These are phyloP conservation scores for Ampelocalamus luodianensis DNA, from an alignment of 176 grass and related monocot species.

Conservation along the genomic window DNA sequence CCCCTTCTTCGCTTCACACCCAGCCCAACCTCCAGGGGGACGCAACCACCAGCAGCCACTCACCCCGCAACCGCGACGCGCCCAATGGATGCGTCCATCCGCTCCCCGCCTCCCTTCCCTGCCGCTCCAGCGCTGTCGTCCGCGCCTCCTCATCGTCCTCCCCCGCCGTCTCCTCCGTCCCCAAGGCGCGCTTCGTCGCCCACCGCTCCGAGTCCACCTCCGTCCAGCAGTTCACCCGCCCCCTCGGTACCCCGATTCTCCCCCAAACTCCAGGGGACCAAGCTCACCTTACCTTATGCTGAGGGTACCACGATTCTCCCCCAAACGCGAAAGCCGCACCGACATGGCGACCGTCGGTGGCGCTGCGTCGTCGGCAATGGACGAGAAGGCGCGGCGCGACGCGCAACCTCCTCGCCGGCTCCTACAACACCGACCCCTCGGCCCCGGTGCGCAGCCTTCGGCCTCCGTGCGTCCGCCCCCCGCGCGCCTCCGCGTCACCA, in stretches of 20 bases:
- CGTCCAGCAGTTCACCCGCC: conserved; percentile 73
- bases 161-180: conserved; percentile 60
- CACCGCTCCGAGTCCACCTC: conserved; percentile 71
- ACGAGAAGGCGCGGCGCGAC: no score
- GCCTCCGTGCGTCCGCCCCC: no score
- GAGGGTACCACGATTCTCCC: no score
- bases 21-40: background rate
- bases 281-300: background rate
- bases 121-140: conserved; percentile 24
- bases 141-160: conserved; percentile 48
- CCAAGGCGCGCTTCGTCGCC: conserved; percentile 85
- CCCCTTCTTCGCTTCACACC: background rate
- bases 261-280: background rate
- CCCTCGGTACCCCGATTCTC: conserved; percentile 57
- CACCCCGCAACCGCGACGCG: background rate
- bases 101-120: conserved; percentile 43
- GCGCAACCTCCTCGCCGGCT: no score
- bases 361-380: no score
- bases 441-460: no score
- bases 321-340: no score
- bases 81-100: conserved; percentile 52
- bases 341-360: no score
- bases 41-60: conserved; percentile 32
- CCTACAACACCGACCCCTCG: no score
- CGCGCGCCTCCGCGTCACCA: no score